Evolutionary conservation across 2,329 filamentous ascomycete genomes (phyloP), one percentile per base, ranked within the genome.

Genomic region (Ilyonectria destructans): DNA sequence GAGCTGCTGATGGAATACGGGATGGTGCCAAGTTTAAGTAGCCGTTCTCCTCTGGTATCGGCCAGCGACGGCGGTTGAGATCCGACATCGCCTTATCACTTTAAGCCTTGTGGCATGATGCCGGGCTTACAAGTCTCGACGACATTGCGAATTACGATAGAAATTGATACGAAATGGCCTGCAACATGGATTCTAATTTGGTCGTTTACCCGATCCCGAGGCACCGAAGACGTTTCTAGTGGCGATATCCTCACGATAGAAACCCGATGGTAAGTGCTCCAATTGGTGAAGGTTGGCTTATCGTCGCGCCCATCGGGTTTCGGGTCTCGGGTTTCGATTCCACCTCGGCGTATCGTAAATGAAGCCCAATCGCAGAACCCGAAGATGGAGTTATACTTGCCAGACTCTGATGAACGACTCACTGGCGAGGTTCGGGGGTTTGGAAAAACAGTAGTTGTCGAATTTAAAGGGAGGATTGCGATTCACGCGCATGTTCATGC

Each of bases 261-360:
- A 15, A 51, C 23, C 13, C 23, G n/a, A 21, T 12, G 49, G 49
- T 13, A 15, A 10, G 10, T n/a, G 19, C 49, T 9, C 29, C 21
- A 37, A 8, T 5, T 46, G 52, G 48, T 37, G 29, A 49, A 13
- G 21, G 21, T 6, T 15, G 10, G 1, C 29, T 54, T 33, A 6
- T n/a, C 29, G 19, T 33, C 21, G 6, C 1, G 21, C 17, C 37
- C 13, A 2, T 61, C 66, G 66, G 66, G 51, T 68, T 6, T 68
- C 61, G 66, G 65, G 51, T 61, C 35, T 66, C 63, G 62, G 62
- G 55, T 65, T 65, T 58, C 23, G 23, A 17, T 29, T 10, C 13
- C 4, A 17, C 26, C 21, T 26, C 12, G 3, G 21, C 26, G 40
- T 21, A n/a, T 52, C 51, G 51, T 37, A n/a, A 35, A 35, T 33